Base-by-base conservation (phyloP, 2,329 filamentous ascomycete genomes). In the Hypoxylon sp. region DNA sequence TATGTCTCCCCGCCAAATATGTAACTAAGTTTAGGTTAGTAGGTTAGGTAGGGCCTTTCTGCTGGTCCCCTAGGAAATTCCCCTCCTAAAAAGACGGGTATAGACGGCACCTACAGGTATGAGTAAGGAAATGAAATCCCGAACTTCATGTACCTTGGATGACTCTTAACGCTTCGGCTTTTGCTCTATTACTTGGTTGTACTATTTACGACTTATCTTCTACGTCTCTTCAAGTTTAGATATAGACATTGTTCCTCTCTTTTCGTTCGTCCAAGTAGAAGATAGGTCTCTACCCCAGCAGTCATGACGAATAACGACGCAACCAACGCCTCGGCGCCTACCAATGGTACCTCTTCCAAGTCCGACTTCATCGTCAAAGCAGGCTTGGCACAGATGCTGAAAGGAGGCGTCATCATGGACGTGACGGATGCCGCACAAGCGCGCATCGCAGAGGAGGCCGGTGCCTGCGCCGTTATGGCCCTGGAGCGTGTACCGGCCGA, bases 351-450 rank as follows among this genome's bases (percentile, higher is more conserved):
- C 29, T 75, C 77, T 52, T 81, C 82, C 73, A 83, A 81, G 71
- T 77, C 82, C 72, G 86, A 89, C 81, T 97, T 98, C 82, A 91
- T 91, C 74, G 91, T 98, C 87, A 99, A 99, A 88, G 92, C 94
- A 59, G 96, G 95, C 66, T 86, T 99, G 72, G 96, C 96, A 24
- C 92, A 97, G 82, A 99, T 99, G 96, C 86, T 98, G 83, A 98
- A 98, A 87, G 96, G 96, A 80, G 96, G 96, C 77, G 96, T 99
- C 73, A 99, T 99, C 83, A 99, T 99, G 96, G 96, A 99, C 82
- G 96, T 98, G 65, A 94, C 97, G 71, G 93, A 95, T 80, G 93
- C 94, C 26, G 92, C 93, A 78, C 94, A 97, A 86, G 94, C 96
- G 70, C 93, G 93, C 83, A 98, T 99, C 80, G 96, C 96, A 79